Evolutionary conservation across 169 alveolate species (phyloP).

Genomic region (Eimeria falciformis): DNA sequence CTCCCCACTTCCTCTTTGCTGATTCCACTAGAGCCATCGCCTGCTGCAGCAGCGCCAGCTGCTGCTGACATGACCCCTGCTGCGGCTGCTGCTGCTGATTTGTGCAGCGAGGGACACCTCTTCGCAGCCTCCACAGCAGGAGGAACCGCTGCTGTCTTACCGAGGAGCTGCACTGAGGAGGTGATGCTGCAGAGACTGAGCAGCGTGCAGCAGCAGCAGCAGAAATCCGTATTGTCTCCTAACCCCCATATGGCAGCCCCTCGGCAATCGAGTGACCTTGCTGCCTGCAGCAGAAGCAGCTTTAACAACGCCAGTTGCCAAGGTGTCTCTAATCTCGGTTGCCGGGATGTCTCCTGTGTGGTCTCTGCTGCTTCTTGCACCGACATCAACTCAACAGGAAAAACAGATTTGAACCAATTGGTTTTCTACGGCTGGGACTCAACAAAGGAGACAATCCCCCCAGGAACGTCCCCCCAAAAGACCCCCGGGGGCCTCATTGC

Average conservation of each 20-base stretch:
- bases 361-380: no score
- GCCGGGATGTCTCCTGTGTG: no score
- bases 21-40: neutral
- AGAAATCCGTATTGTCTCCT: neutral
- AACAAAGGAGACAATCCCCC: no score
- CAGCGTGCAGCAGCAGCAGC: conserved; percentile 2
- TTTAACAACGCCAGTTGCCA: neutral
- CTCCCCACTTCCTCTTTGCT: neutral
- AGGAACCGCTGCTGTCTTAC: neutral
- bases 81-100: neutral
- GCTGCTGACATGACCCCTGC: conserved; percentile 22
- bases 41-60: neutral
- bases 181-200: neutral
- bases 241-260: neutral
- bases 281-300: conserved; percentile 4
- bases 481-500: no score
- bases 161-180: neutral
- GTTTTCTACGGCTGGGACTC: no score
- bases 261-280: neutral
- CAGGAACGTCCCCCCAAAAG: no score
- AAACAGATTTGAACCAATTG: no score
- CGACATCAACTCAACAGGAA: no score
- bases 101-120: neutral
- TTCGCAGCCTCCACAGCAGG: conserved; percentile 23
- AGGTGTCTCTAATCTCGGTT: neutral